phyloP scores from a whole-genome alignment of 257 asterid genomes.

The Parsonsia alboflavescens region DNA sequence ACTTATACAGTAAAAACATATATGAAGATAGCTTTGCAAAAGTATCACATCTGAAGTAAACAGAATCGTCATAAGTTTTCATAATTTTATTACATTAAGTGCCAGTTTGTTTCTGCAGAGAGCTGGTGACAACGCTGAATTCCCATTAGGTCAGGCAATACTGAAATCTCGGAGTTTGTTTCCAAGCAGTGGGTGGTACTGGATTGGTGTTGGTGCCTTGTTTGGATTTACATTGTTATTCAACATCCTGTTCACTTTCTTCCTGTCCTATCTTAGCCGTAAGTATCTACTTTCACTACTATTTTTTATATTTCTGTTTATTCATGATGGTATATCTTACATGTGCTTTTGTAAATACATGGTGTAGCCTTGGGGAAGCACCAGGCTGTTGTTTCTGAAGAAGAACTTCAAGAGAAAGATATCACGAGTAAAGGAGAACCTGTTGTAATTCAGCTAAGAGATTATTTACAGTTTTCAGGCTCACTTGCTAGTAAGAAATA shows the following conservation, averaged over 20 bases:
- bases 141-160: conserved; percentile 72
- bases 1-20: no score
- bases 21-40: no score
- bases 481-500: conserved; percentile 68
- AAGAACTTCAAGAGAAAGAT: conserved; percentile 57
- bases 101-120: conserved; percentile 45
- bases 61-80: background rate
- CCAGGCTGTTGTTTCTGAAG: conserved; percentile 78
- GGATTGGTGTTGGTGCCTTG: conserved; percentile 93
- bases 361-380: conserved; percentile 70
- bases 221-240: conserved; percentile 72
- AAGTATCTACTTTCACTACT: conserved; percentile 34
- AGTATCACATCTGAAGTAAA: background rate
- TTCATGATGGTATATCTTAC: background rate
- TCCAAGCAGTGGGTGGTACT: conserved; percentile 86
- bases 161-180: conserved; percentile 76
- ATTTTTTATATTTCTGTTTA: background rate
- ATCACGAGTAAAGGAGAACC: conserved; percentile 62
- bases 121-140: conserved; percentile 42
- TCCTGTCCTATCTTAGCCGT: conserved; percentile 76
- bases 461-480: conserved; percentile 76
- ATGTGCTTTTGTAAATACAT: conserved; percentile 17
- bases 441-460: conserved; percentile 63
- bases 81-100: background rate
- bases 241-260: conserved; percentile 73